These are phyloP conservation scores for Aspergillus sp. DNA, from an alignment of 2,329 filamentous ascomycete genomes.

Conservation along the genomic window DNA sequence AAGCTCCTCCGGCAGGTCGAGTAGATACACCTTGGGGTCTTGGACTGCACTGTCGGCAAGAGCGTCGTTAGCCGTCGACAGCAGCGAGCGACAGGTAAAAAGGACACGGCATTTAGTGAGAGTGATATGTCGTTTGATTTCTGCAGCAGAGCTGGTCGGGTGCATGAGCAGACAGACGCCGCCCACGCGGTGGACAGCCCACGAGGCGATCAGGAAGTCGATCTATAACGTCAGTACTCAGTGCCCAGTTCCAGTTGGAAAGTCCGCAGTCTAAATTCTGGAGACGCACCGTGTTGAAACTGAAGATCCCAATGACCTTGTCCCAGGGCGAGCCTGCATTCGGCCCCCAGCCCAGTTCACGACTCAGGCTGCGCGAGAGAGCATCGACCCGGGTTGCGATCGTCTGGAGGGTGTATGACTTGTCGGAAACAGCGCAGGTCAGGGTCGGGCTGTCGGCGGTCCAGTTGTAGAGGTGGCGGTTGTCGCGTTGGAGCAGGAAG, in stretches of 20 bases:
- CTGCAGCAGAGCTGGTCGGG: slow-evolving; percentile 2
- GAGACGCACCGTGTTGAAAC: slow-evolving; percentile 9
- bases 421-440: not conserved
- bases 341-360: slow-evolving; percentile 9
- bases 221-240: not conserved
- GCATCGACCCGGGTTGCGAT: slow-evolving; percentile 7
- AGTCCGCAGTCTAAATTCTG: not conserved
- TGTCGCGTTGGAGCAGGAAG: not conserved
- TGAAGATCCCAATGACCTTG: slow-evolving; percentile 13
- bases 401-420: not conserved
- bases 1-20: slow-evolving; percentile 2
- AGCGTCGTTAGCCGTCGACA: not conserved
- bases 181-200: slow-evolving; percentile 12
- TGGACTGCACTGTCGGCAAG: not conserved
- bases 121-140: slow-evolving; percentile 5
- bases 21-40: not conserved
- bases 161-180: slow-evolving; percentile 12
- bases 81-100: slow-evolving; percentile 9
- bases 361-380: slow-evolving; percentile 6
- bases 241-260: too few relatives aligned
- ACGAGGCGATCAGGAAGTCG: slow-evolving; percentile 8
- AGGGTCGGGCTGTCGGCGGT: not conserved
- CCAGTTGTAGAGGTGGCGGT: not conserved
- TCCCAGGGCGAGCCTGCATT: slow-evolving; percentile 8
- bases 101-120: not conserved